Conservation (phyloP, 352 stramenopile species). For the Phytophthora sp. region DNA sequence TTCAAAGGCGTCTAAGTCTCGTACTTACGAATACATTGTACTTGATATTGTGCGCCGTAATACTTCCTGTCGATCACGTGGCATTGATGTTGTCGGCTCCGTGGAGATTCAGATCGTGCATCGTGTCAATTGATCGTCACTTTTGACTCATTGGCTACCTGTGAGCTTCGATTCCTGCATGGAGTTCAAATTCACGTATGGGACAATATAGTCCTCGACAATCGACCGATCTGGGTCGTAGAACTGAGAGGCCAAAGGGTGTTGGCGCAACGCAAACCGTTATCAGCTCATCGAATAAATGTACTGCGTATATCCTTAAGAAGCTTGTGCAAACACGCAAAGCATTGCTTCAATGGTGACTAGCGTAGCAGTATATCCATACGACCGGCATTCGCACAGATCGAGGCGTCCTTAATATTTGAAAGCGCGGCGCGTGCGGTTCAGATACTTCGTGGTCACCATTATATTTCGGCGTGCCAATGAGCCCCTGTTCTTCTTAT, state of each 20-base stretch:
- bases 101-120: conserved; percentile 37
- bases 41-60: too few species aligned
- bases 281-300: conserved; percentile 46
- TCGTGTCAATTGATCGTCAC: too few species aligned
- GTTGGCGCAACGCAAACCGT: conserved; percentile 41
- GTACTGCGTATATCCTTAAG: conserved; percentile 58
- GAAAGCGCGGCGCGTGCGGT: conserved; percentile 1
- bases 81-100: too few species aligned
- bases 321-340: conserved; percentile 57
- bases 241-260: conserved; percentile 41
- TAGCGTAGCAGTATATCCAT: conserved; percentile 43
- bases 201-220: conserved; percentile 17
- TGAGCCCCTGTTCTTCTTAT: conserved; percentile 2
- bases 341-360: conserved; percentile 41
- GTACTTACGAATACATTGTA: too few species aligned
- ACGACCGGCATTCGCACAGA: conserved; percentile 46
- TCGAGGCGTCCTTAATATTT: conserved; percentile 48
- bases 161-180: too few species aligned
- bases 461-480: conserved; percentile 24
- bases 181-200: conserved; percentile 49
- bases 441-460: conserved; percentile 21
- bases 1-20: too few species aligned
- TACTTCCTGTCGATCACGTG: too few species aligned
- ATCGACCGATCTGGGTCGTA: conserved; percentile 33
- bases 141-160: too few species aligned